Conservation (phyloP, 768 basidiomycete species). For the Hypholoma fasciculare region DNA sequence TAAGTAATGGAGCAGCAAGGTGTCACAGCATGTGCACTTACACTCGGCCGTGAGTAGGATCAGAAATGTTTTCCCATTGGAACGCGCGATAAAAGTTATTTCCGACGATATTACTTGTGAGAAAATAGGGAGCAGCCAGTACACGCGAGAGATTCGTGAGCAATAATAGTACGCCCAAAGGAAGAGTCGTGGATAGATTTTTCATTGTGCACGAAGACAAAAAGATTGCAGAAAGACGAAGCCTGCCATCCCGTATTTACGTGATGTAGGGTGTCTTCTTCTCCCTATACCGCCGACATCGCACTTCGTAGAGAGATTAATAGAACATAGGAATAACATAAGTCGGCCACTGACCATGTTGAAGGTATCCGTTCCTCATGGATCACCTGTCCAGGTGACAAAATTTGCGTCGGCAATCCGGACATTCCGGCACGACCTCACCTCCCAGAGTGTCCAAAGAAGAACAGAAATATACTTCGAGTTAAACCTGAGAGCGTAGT, state of each 20-base stretch:
- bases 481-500: too few species aligned
- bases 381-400: background rate
- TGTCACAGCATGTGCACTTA: constrained; percentile 27
- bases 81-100: constrained; percentile 51
- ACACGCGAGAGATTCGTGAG: constrained; percentile 12
- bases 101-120: constrained; percentile 43
- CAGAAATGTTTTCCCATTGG: constrained; percentile 44
- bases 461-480: too few species aligned
- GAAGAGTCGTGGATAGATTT: too few species aligned
- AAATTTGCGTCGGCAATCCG: background rate
- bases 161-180: background rate
- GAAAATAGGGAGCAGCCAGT: constrained; percentile 40
- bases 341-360: background rate
- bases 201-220: too few species aligned
- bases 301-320: background rate
- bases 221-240: too few species aligned
- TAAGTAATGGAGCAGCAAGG: background rate
- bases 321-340: background rate
- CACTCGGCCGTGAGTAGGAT: constrained; percentile 66
- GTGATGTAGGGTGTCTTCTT: background rate
- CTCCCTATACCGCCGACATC: background rate
- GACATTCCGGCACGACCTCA: background rate
- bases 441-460: too few species aligned
- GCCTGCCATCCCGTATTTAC: background rate
- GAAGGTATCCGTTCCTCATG: constrained; percentile 5